phyloP scores from a whole-genome alignment of 352 stramenopile genomes.

The Phytophthora pistaciae region DNA sequence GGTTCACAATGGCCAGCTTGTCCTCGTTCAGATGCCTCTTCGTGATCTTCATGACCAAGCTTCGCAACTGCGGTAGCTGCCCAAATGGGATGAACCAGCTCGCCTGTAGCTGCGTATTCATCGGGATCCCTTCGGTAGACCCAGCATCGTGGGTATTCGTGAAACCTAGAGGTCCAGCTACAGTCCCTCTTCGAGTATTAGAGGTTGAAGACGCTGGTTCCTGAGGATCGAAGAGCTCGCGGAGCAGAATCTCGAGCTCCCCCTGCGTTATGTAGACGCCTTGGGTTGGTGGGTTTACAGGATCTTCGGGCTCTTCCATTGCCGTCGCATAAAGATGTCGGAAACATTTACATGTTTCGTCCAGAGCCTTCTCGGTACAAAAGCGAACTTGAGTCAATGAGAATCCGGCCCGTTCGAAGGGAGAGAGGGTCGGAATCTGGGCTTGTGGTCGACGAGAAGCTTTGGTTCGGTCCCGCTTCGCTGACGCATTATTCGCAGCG shows the following conservation, averaged over 20 bases:
- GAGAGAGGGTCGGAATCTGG: slow-evolving; percentile 16
- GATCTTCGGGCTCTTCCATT: slow-evolving; percentile 20
- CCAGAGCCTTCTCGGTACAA: slow-evolving; percentile 62
- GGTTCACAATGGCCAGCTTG: slow-evolving; percentile 59
- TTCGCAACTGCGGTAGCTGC: slow-evolving; percentile 49
- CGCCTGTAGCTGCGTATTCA: slow-evolving; percentile 48
- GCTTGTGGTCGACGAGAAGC: slow-evolving; percentile 11
- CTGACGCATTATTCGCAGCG: slow-evolving; percentile 13
- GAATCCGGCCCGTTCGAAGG: slow-evolving; percentile 50
- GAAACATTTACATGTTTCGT: slow-evolving; percentile 49
- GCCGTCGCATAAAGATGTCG: slow-evolving; percentile 43
- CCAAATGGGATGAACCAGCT: slow-evolving; percentile 80
- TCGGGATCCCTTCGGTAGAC: slow-evolving; percentile 13
- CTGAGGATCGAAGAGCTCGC: slow-evolving; percentile 30
- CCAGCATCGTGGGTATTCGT: slow-evolving; percentile 10
- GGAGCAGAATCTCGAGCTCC: slow-evolving; percentile 59
- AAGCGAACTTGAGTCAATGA: slow-evolving; percentile 63
- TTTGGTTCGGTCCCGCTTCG: background rate
- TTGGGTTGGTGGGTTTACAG: slow-evolving; percentile 1
- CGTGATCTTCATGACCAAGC: slow-evolving; percentile 63
- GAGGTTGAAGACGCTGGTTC: slow-evolving; percentile 19
- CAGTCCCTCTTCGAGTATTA: slow-evolving; percentile 10
- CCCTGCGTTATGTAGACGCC: slow-evolving; percentile 67
- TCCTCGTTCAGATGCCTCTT: slow-evolving; percentile 63
- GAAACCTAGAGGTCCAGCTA: slow-evolving; percentile 24